Conservation (phyloP, 148 eudicot species). For the Oxyria digyna region DNA sequence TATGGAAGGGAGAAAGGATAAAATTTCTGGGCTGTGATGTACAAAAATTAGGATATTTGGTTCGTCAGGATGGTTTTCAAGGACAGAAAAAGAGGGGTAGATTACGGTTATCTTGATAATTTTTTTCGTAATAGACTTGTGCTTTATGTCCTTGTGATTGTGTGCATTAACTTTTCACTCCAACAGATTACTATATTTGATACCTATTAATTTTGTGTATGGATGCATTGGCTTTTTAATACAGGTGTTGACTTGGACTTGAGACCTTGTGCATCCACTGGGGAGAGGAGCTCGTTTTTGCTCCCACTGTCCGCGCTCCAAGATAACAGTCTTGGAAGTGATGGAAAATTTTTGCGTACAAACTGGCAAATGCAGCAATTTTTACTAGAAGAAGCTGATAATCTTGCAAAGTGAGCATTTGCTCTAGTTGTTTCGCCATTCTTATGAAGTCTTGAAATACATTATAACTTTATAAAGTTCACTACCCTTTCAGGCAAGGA, state of each 20-base stretch:
- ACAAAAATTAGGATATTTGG: too few relatives aligned
- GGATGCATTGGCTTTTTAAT: conserved; percentile 13
- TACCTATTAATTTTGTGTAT: conserved; percentile 2
- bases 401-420: conserved; percentile 58
- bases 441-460: not conserved
- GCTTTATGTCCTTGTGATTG: not conserved
- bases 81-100: too few relatives aligned
- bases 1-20: not conserved
- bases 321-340: conserved; percentile 22
- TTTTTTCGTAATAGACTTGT: not conserved
- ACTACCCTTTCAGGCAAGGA: conserved; percentile 45
- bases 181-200: not conserved
- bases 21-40: not conserved
- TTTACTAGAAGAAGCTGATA: conserved; percentile 69
- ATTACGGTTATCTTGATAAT: too few relatives aligned
- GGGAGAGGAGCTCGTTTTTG: conserved; percentile 22
- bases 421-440: not conserved
- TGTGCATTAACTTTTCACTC: not conserved
- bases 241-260: conserved; percentile 33
- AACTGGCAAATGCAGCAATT: conserved; percentile 89
- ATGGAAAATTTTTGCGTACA: conserved; percentile 57
- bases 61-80: too few relatives aligned
- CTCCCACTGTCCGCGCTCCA: conserved; percentile 17
- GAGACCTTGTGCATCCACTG: conserved; percentile 20
- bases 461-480: not conserved